Evolutionary conservation across 331 rosid species (phyloP).

Genomic region (Rhamnella rubrinervis): DNA sequence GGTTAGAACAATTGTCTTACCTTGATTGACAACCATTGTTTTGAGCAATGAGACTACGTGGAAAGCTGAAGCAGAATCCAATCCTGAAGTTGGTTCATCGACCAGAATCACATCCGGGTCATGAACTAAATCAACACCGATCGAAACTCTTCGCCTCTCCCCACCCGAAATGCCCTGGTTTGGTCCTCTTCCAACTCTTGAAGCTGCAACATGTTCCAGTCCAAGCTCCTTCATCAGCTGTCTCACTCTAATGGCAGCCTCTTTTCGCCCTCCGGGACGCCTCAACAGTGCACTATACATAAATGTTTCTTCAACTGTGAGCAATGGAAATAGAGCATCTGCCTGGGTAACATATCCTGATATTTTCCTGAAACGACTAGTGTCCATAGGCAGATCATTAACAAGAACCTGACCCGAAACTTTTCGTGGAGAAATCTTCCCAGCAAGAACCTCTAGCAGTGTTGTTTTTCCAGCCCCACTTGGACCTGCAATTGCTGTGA

Average conservation of each 20-base stretch:
- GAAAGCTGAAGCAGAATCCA: conserved; percentile 97
- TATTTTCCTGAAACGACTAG: conserved; percentile 44
- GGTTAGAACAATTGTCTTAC: conserved; percentile 76
- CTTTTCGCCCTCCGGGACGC: conserved; percentile 52
- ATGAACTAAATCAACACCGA: conserved; percentile 91
- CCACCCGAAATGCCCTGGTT: conserved; percentile 74
- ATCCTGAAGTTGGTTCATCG: conserved; percentile 95
- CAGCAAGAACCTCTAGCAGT: conserved; percentile 83
- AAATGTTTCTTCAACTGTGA: conserved; percentile 88
- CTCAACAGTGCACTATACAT: conserved; percentile 81
- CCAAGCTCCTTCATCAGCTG: conserved; percentile 83
- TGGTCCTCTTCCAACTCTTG: conserved; percentile 70
- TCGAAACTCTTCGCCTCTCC: conserved; percentile 86
- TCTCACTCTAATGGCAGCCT: conserved; percentile 56
- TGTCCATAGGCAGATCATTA: conserved; percentile 56
- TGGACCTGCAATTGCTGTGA: conserved; percentile 93
- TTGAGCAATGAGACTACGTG: conserved; percentile 74
- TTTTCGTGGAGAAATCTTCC: conserved; percentile 48
- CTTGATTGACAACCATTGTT: conserved; percentile 64
- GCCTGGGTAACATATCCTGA: conserved; percentile 85
- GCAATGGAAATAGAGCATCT: conserved; percentile 79
- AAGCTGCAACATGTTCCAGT: conserved; percentile 64
- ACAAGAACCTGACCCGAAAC: conserved; percentile 73
- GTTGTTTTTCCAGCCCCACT: conserved; percentile 99
- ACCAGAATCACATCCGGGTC: conserved; percentile 82